Conservation (phyloP, 2,329 filamentous ascomycete genomes). For the Diplodia mutila region DNA sequence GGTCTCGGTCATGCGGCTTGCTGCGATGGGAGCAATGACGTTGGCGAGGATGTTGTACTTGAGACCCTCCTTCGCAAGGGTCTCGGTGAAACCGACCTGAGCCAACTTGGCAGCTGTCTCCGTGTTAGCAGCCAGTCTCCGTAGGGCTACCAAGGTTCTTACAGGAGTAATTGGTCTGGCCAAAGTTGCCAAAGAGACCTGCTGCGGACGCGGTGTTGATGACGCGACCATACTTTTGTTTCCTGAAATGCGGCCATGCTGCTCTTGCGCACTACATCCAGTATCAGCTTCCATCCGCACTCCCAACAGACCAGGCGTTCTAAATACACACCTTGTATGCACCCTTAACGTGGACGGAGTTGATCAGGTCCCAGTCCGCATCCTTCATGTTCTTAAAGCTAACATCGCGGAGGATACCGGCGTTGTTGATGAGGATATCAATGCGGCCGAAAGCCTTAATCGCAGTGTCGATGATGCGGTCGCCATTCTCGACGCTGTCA, state of each 20-base stretch:
- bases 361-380: slow-evolving; percentile 93
- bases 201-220: slow-evolving; percentile 98
- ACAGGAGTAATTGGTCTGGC: slow-evolving; percentile 92
- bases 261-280: slow-evolving; percentile 72
- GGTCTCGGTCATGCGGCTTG: slow-evolving; percentile 92
- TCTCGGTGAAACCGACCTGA: slow-evolving; percentile 96
- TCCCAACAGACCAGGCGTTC: too few relatives aligned
- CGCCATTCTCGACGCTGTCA: slow-evolving; percentile 89
- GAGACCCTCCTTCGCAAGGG: slow-evolving; percentile 91
- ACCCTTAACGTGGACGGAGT: slow-evolving; percentile 88
- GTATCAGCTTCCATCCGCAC: slow-evolving; percentile 17
- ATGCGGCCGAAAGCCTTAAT: slow-evolving; percentile 82
- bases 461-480: slow-evolving; percentile 89
- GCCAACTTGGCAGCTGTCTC: slow-evolving; percentile 81
- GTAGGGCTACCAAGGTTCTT: slow-evolving; percentile 32
- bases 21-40: slow-evolving; percentile 92
- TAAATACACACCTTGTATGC: slow-evolving; percentile 71
- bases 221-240: slow-evolving; percentile 96
- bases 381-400: slow-evolving; percentile 99
- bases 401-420: slow-evolving; percentile 90
- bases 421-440: slow-evolving; percentile 97
- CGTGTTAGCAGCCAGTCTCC: slow-evolving; percentile 32
- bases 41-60: slow-evolving; percentile 99
- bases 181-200: slow-evolving; percentile 93
- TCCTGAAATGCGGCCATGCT: slow-evolving; percentile 96